phyloP scores from a whole-genome alignment of 2,329 filamentous ascomycete species.

The Botryosphaeria dothidea region DNA sequence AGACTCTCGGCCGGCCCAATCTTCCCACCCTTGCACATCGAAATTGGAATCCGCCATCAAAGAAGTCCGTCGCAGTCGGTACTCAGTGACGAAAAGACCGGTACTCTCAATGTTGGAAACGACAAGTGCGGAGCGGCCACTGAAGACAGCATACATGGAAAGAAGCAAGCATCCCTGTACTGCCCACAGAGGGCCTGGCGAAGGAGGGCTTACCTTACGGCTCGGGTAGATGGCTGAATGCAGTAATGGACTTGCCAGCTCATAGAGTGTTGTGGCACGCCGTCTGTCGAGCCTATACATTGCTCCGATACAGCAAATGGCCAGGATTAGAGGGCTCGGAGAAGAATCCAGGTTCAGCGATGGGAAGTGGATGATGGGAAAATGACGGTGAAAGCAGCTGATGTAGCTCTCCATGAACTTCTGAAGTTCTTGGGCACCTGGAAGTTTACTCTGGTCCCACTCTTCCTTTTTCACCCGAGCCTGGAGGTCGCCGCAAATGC shows the following conservation, averaged over 20 bases:
- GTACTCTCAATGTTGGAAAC: conserved; percentile 24
- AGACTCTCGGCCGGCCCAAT: conserved; percentile 33
- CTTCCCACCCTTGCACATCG: conserved; percentile 26
- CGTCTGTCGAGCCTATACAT: conserved; percentile 35
- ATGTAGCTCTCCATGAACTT: conserved; percentile 34
- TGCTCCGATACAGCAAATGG: conserved; percentile 40
- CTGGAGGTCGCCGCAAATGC: conserved; percentile 23
- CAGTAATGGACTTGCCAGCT: conserved; percentile 24
- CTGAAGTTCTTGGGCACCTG: conserved; percentile 27
- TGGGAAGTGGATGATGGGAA: conserved; percentile 37
- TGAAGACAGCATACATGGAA: conserved; percentile 32
- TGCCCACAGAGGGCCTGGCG: conserved; percentile 30
- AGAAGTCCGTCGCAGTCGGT: conserved; percentile 24
- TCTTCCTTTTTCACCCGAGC: conserved; percentile 18
- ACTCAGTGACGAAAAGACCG: conserved; percentile 25
- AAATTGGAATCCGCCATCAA: conserved; percentile 21
- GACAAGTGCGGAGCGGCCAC: conserved; percentile 25
- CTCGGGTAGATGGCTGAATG: conserved; percentile 21
- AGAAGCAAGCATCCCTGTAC: conserved; percentile 34
- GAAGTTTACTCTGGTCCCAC: conserved; percentile 21
- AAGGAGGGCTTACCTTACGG: conserved; percentile 16
- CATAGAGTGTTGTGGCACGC: conserved; percentile 28
- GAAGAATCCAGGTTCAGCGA: conserved; percentile 29
- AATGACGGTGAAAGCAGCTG: conserved; percentile 35
- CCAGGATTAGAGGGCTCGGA: conserved; percentile 33